Evolutionary conservation across 164 flowering plant genomes (phyloP), one percentile per base, ranked within the genome.

Genomic region (Stephania yunnanensis): DNA sequence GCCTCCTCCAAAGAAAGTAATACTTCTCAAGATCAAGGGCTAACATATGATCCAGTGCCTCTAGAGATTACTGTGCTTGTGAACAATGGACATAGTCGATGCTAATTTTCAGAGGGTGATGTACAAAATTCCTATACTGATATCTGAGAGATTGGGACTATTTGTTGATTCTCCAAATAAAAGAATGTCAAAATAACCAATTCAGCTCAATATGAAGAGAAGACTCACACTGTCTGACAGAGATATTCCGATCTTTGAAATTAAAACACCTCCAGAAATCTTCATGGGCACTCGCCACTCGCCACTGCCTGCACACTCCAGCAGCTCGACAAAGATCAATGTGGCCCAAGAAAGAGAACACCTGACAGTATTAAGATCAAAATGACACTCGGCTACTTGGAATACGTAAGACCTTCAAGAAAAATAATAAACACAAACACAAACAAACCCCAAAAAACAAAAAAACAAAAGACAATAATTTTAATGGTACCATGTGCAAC

Each of bases 271-370:
- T 89, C 99, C 99, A 96, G 75, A 96, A 96, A 79, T 96, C 98
- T 79, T 96, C 95, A 85, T 96, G 99, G 69, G 88, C 81, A 86
- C 97, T 92, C 73, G 97, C 97, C 61, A 84, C 85, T 75, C 95
- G 86, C 99, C 99, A 96, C 84, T 96, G 99, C 82, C 87, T 85
- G 76, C 99, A 96, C 74, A 96, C 98, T 78, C 87, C 85, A 68
- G 97, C 97, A 76, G 94, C 92, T 74, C 86, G 86, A 78, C 97
- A 93, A 73, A 92, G 97, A 84, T 91, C 83, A 15, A 82, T 75
- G 68, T 87, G 94, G 74, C 85, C 89, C 90, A 96, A 86, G 85
- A 96, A 96, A 58, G 98, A 92, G 84, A 96, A 92, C 66, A 96
- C 98, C 99, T 96, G 42, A 36, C 42, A 36, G 42, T 36, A 36